Evolutionary conservation across 2,329 filamentous ascomycete genomes (phyloP), one percentile per base, ranked within the genome.

Genomic region (Xenosphaeropsis pyriputrescens): DNA sequence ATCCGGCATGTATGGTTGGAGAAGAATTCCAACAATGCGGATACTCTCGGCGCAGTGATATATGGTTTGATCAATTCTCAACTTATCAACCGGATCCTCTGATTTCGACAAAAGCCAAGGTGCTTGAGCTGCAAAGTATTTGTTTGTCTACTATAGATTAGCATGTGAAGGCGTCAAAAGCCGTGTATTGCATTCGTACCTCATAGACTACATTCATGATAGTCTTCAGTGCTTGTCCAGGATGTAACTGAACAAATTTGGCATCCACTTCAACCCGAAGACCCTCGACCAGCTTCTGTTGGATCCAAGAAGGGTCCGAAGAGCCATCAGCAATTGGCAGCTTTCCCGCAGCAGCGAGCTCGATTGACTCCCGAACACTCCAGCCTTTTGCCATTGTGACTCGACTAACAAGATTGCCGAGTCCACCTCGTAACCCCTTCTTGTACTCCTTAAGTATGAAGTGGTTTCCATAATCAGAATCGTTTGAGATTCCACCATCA

Each of bases 1-100:
- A 31, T 63, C 66, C 0, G 91, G 91, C 70, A 98, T 93, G 52
- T 88, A 84, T 1, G 91, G 86, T 57, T 94, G 88, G 33, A 98
- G 63, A 34, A 96, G 64, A 47, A 98, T 94, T 12, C 79, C 85
- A 1, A 68, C 65, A 17, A 95, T 73, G 29, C 91, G 79, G 34
- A 95, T 56, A 4, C 80, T 72, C 59, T 98, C 91, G 7, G 78
- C 72, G 32, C 68, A 65, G 32, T 80, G 67, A 55, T 74, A 95
- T 18, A 98, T 65, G 29, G 71, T 68, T 47, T 67, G 63, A 45
- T 78, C 62, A 13, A 78, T 59, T 2, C 67, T 57, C 33, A 39
- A 52, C 1, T 54, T 57, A 26, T 58, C 57, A 2, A 54, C 50
- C 0, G 50, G 45, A 5, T 57, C 52, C 2, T 51, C 46, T 2